Evolutionary conservation across 2,329 filamentous ascomycete species (phyloP), one percentile per base, ranked within the genome.

Genomic region (Colletotrichum zoysiae): DNA sequence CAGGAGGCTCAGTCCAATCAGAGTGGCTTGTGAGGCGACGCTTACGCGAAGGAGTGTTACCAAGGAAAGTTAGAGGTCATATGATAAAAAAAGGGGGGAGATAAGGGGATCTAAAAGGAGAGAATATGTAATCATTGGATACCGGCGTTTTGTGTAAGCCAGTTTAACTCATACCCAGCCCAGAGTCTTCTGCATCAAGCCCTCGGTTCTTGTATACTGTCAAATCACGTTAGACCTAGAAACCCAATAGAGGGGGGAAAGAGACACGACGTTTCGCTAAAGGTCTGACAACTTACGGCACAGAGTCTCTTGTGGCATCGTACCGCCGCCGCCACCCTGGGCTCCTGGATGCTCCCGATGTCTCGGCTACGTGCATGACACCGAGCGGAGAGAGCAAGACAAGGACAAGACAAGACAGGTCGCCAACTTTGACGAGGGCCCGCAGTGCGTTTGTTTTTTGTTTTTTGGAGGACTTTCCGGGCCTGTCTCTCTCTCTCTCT

Each of bases 21-120:
- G 12, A 75, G 74, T 51, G 76, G 74, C n/a, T 14, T 35, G 38
- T 56, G 20, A 44, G 44, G 23, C 1, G 20, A 35, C 20, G 66
- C 55, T 16, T 6, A 53, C 33, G 35, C 30, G 11, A 53, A 53
- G 48, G 35, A 5, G 2, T 18, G 40, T 16, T 7, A 26, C n/a
- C 67, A 74, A 73, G n/a, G 67, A 72, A 65, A 73, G 74, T 75
- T 50, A 59, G 44, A 42, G 30, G 30, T 30, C 53, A 73, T 26
- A 3, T 30, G 18, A 58, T 35, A 23, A 42, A 30, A 26, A 16
- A 42, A 26, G 20, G 35, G 38, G 38, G 7, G 38, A 30, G 56
- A 58, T 18, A 9, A n/a, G 38, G 14, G n/a, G 23, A 35, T 35
- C 14, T 35, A 58, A 14, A 26, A 42, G 8, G n/a, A 42, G 6